Evolutionary conservation across 805 yeast genomes (phyloP).

Genomic region (Starmerella ratchasimensis): DNA sequence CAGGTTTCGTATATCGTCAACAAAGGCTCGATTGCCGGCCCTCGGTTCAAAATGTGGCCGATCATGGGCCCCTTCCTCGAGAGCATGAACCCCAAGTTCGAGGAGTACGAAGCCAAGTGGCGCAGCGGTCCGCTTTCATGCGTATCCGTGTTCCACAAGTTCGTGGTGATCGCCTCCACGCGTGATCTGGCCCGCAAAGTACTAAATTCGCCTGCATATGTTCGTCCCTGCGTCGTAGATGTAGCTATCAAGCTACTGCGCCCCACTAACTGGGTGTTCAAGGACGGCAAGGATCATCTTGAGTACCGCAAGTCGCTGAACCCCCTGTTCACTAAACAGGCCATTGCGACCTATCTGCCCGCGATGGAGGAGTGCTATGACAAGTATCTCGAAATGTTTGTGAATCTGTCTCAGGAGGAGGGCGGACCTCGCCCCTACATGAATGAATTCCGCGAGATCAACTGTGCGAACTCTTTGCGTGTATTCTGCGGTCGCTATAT

Average conservation of each 20-base stretch:
- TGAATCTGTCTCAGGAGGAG: conserved; percentile 38
- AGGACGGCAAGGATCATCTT: conserved; percentile 89
- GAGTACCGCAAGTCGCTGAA: conserved; percentile 87
- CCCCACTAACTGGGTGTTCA: conserved; percentile 94
- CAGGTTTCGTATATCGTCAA: conserved; percentile 56
- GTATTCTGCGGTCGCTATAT: conserved; percentile 95
- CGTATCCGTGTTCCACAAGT: conserved; percentile 95
- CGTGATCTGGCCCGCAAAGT: conserved; percentile 83
- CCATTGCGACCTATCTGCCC: conserved; percentile 74
- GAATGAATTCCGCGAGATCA: conserved; percentile 87
- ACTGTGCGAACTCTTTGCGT: conserved; percentile 85
- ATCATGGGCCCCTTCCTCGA: conserved; percentile 93
- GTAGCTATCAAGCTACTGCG: conserved; percentile 88
- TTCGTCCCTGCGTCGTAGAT: conserved; percentile 96
- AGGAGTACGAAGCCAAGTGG: conserved; percentile 88
- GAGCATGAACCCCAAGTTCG: conserved; percentile 88
- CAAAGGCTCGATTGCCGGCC: conserved; percentile 88
- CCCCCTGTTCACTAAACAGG: conserved; percentile 73
- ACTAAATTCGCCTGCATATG: conserved; percentile 70
- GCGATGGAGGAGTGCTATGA: conserved; percentile 76
- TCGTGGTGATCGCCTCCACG: conserved; percentile 82
- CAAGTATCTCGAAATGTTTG: conserved; percentile 55
- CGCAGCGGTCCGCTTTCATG: conserved; percentile 86
- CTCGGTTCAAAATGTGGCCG: conserved; percentile 78
- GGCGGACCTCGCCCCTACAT: conserved; percentile 59